Percentiles rank a stretch among this genome's conserved stretches.
Evolutionary conservation across 805 yeast genomes (phyloP).

Genomic region (Groenewaldozyma tartarivorans): DNA sequence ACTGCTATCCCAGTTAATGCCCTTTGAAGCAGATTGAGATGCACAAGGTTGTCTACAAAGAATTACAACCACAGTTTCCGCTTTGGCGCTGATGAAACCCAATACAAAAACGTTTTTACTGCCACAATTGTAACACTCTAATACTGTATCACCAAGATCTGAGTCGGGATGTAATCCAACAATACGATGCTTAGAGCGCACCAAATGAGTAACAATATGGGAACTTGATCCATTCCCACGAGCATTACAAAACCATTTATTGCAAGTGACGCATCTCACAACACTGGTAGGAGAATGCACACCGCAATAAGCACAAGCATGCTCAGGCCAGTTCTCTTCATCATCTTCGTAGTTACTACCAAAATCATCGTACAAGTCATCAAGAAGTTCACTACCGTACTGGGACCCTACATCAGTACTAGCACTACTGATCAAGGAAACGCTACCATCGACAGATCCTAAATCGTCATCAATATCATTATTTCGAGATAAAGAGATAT

Average conservation of each 20-base stretch:
- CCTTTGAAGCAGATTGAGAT: conserved; percentile 41
- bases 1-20: conserved; percentile 74
- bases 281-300: conserved; percentile 54
- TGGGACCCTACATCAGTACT: conserved; percentile 4
- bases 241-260: conserved; percentile 86
- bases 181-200: conserved; percentile 63
- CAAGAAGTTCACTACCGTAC: neutral
- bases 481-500: neutral
- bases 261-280: conserved; percentile 66
- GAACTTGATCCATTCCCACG: conserved; percentile 54
- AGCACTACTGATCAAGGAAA: conserved; percentile 13
- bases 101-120: conserved; percentile 66
- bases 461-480: conserved; percentile 13
- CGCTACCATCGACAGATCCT: conserved; percentile 15
- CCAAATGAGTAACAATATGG: conserved; percentile 80
- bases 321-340: conserved; percentile 28
- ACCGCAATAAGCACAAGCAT: conserved; percentile 66
- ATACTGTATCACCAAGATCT: conserved; percentile 73
- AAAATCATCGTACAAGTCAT: conserved; percentile 13
- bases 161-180: conserved; percentile 72
- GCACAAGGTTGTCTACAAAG: conserved; percentile 80
- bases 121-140: conserved; percentile 91
- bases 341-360: conserved; percentile 10
- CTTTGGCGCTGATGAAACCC: conserved; percentile 82
- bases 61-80: conserved; percentile 77